phyloP scores from a whole-genome alignment of 768 basidiomycete species.

The Boletellus emodensis region DNA sequence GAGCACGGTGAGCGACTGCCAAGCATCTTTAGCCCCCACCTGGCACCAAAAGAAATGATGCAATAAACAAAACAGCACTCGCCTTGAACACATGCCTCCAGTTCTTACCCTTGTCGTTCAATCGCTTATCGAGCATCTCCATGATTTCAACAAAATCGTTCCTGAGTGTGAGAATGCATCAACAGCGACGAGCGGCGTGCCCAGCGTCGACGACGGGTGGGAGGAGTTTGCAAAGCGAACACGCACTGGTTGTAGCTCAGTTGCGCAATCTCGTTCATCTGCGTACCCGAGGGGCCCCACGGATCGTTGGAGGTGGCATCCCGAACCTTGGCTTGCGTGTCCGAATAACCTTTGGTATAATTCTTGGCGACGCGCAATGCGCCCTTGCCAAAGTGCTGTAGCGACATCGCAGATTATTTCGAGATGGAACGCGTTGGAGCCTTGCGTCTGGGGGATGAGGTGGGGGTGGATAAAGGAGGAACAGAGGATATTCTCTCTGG shows the following conservation, averaged over 20 bases:
- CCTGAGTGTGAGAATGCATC: conserved; percentile 33
- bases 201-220: background rate
- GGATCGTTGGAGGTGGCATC: conserved; percentile 98
- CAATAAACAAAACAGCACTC: conserved; percentile 12
- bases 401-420: conserved; percentile 31
- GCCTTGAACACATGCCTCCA: conserved; percentile 99
- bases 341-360: conserved; percentile 94
- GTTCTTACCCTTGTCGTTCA: conserved; percentile 99
- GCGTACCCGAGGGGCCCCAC: conserved; percentile 95
- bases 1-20: conserved; percentile 82
- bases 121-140: conserved; percentile 98
- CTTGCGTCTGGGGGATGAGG: background rate
- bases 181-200: background rate
- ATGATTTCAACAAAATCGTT: conserved; percentile 98
- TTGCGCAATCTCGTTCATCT: conserved; percentile 99
- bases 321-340: conserved; percentile 91
- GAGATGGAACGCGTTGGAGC: background rate
- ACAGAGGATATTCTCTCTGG: conserved; percentile 9
- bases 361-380: conserved; percentile 90
- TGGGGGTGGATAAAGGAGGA: background rate
- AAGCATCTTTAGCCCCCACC: conserved; percentile 5
- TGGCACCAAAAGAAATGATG: background rate
- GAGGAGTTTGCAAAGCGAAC: background rate
- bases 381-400: conserved; percentile 82
- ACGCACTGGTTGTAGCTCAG: conserved; percentile 93